Percentiles rank a stretch among this genome's conserved stretches.
phyloP scores from a whole-genome alignment of 148 eudicot species.

The Dianthus caryophyllus region DNA sequence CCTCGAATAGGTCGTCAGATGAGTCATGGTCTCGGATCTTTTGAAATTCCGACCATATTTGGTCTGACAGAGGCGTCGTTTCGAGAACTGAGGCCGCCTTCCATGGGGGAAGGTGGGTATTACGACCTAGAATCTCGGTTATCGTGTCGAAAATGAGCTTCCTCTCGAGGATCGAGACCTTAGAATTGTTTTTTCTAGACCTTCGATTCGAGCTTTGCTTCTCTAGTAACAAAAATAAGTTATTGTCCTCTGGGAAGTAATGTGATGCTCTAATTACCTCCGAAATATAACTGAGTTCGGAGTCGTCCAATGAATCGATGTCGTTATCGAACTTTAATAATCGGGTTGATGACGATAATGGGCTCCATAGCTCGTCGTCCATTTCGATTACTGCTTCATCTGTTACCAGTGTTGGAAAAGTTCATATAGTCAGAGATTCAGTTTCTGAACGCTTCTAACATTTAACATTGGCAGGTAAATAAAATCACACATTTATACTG shows the following conservation, averaged over 20 bases:
- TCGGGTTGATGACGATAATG: constrained; percentile 33
- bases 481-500: constrained; percentile 7
- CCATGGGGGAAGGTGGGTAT: constrained; percentile 66
- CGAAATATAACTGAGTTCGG: constrained; percentile 59
- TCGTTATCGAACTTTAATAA: constrained; percentile 34
- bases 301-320: constrained; percentile 31
- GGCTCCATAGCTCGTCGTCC: constrained; percentile 78
- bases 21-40: constrained; percentile 42
- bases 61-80: constrained; percentile 23
- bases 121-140: constrained; percentile 54
- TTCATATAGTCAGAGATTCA: constrained; percentile 14
- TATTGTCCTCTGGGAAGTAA: constrained; percentile 49
- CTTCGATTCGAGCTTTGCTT: constrained; percentile 57
- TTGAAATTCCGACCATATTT: constrained; percentile 60
- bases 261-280: constrained; percentile 62
- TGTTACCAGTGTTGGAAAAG: constrained; percentile 24
- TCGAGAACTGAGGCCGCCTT: constrained; percentile 23
- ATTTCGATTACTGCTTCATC: constrained; percentile 40
- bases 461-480: neutral
- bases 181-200: constrained; percentile 40
- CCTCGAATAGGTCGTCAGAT: constrained; percentile 57
- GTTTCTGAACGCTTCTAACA: constrained; percentile 11
- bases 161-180: constrained; percentile 50
- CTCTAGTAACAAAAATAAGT: constrained; percentile 57
- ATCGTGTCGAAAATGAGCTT: constrained; percentile 55